Evolutionary conservation across 352 stramenopile species (phyloP).

Genomic region (Ophiocytium majus): DNA sequence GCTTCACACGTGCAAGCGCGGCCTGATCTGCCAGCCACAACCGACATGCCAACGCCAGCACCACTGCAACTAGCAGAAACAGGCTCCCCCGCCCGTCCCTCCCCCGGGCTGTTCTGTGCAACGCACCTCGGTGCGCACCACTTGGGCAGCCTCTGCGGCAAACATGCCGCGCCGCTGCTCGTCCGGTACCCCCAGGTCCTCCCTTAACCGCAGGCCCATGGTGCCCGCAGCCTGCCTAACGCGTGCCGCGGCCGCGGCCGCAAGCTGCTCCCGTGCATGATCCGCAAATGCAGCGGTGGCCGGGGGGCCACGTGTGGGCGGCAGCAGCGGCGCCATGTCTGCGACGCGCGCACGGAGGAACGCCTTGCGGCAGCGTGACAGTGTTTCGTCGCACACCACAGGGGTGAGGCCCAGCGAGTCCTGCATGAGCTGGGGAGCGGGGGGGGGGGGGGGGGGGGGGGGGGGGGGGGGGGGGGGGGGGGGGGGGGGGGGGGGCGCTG

Average conservation of each 20-base stretch:
- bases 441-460: not conserved
- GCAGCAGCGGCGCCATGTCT: constrained; percentile 10
- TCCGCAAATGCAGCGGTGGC: not conserved
- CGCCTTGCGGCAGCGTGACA: constrained; percentile 35
- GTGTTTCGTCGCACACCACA: constrained; percentile 45
- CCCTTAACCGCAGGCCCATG: not conserved
- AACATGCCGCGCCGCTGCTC: not conserved
- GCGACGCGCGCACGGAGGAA: constrained; percentile 37
- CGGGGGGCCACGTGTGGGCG: not conserved
- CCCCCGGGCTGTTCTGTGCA: not conserved
- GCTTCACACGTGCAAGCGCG: too few species aligned
- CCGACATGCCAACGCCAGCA: too few species aligned
- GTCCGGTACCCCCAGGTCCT: not conserved
- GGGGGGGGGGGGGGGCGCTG: too few species aligned
- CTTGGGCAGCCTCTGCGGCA: not conserved
- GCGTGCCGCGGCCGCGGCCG: not conserved
- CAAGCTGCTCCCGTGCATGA: not conserved
- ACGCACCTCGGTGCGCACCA: constrained; percentile 1
- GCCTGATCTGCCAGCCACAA: too few species aligned
- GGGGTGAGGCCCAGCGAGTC: constrained; percentile 39
- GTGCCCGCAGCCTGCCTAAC: not conserved
- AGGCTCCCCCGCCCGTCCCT: not conserved
- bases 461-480: too few species aligned
- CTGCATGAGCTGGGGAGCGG: constrained; percentile 32
- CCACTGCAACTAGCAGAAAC: not conserved